phyloP scores from a whole-genome alignment of 441 rosid species.

The Brassica balearica region DNA sequence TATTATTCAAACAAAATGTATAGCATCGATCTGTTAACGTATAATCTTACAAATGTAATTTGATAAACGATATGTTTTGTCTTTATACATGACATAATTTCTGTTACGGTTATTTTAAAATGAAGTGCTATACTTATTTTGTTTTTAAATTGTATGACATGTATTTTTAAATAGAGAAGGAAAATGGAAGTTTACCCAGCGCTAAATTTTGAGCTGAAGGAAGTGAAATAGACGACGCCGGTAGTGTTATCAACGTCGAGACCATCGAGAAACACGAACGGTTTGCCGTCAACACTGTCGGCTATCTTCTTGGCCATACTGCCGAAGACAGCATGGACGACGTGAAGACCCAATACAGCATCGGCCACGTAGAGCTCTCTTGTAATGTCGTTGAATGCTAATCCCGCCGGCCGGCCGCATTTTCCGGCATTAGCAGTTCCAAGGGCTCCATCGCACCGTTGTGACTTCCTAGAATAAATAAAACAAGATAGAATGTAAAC shows the following conservation, averaged over 20 bases:
- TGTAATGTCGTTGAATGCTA: constrained; percentile 40
- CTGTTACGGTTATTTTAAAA: not conserved
- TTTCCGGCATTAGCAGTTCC: constrained; percentile 12
- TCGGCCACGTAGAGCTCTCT: constrained; percentile 49
- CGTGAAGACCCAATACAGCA: constrained; percentile 44
- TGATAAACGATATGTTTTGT: not conserved
- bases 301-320: constrained; percentile 44
- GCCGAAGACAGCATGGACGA: constrained; percentile 32
- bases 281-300: constrained; percentile 41
- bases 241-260: constrained; percentile 46
- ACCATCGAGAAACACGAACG: constrained; percentile 43
- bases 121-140: not conserved
- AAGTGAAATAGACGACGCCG: constrained; percentile 46
- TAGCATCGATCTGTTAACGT: not conserved
- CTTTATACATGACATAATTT: not conserved
- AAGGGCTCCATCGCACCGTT: constrained; percentile 42
- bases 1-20: not conserved
- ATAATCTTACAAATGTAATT: not conserved
- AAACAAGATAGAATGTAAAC: not conserved
- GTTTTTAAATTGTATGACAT: not conserved
- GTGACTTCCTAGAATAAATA: constrained; percentile 37
- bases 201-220: constrained; percentile 35
- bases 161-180: not conserved
- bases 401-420: constrained; percentile 52
- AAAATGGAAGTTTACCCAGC: constrained; percentile 28